Conservation (phyloP, 2,329 filamentous ascomycete genomes). For the Verticillium zaregamsianum region DNA sequence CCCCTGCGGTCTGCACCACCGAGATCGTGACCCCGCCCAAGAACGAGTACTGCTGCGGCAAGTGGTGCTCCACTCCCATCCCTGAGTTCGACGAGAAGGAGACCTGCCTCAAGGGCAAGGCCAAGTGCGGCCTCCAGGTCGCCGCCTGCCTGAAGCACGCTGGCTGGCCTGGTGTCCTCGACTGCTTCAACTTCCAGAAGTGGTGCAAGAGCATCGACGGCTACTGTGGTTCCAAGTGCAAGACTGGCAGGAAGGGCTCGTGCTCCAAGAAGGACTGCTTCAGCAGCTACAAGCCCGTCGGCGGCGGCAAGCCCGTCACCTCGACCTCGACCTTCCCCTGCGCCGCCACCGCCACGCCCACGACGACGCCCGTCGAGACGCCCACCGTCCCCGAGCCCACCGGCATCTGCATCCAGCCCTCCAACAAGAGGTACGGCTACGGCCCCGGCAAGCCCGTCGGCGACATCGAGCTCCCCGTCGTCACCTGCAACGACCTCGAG, state of each 20-base stretch:
- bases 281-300: constrained; percentile 33
- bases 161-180: constrained; percentile 42
- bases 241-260: constrained; percentile 21
- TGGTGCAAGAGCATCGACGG: constrained; percentile 44
- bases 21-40: constrained; percentile 38
- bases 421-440: constrained; percentile 59
- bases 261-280: constrained; percentile 41
- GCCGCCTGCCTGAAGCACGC: constrained; percentile 47
- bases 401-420: constrained; percentile 50
- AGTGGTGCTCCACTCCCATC: constrained; percentile 47
- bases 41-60: constrained; percentile 52
- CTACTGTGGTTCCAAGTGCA: constrained; percentile 38
- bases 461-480: constrained; percentile 45
- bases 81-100: constrained; percentile 40
- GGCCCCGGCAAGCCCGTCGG: constrained; percentile 57
- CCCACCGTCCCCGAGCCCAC: constrained; percentile 39
- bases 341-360: constrained; percentile 23
- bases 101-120: constrained; percentile 36
- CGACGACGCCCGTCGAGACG: constrained; percentile 18
- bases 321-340: constrained; percentile 24
- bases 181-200: constrained; percentile 45
- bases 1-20: constrained; percentile 40
- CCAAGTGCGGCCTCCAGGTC: constrained; percentile 42
- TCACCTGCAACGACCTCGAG: constrained; percentile 50
- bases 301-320: constrained; percentile 23